These are phyloP conservation scores for Aureobasidium sp. DNA, from an alignment of 2,329 filamentous ascomycete genomes.

Conservation along the genomic window DNA sequence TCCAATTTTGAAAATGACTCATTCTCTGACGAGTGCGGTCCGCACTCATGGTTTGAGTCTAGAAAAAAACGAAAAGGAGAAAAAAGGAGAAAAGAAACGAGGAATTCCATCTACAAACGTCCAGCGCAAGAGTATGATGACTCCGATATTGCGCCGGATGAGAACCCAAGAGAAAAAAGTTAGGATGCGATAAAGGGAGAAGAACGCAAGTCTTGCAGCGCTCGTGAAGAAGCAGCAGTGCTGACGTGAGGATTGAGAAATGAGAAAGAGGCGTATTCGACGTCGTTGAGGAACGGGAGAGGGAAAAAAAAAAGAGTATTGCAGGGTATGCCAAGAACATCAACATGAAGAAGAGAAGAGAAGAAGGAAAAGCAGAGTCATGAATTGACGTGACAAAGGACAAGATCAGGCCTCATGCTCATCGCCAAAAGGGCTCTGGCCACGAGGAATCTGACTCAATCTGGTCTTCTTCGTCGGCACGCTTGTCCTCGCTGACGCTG, in stretches of 20 bases:
- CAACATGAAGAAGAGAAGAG: no score
- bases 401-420: constrained; percentile 2
- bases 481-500: not conserved
- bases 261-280: no score
- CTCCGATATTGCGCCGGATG: not conserved
- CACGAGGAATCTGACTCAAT: not conserved
- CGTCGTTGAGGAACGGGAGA: no score
- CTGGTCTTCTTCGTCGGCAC: not conserved
- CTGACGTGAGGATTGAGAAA: no score
- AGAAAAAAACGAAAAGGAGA: no score
- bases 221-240: no score
- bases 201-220: not conserved
- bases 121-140: not conserved
- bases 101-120: constrained; percentile 1
- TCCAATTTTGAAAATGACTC: no score
- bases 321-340: no score
- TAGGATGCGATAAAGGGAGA: not conserved
- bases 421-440: constrained; percentile 10
- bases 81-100: not conserved
- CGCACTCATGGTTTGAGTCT: no score
- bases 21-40: no score
- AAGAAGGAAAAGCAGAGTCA: not conserved
- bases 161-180: not conserved
- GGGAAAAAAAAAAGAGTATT: no score
- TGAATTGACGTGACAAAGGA: not conserved